Conservation (phyloP, 192 early-diverging fungal genomes). For the Coemansia sp. region DNA sequence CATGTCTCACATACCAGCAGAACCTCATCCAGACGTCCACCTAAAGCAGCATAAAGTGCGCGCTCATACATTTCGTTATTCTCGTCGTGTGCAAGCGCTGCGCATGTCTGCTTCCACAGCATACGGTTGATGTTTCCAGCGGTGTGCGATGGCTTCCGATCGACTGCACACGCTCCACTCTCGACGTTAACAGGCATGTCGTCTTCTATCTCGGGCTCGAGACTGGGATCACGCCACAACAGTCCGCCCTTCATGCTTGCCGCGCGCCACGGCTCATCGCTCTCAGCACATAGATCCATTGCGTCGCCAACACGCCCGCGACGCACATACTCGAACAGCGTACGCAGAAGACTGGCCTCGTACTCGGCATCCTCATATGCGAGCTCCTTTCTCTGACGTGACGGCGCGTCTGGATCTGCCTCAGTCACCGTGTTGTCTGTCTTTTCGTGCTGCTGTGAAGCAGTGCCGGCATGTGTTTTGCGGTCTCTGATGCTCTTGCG, state of each 20-base stretch:
- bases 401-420: constrained; percentile 40
- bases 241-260: constrained; percentile 72
- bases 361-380: constrained; percentile 43
- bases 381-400: constrained; percentile 35
- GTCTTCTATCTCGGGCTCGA: constrained; percentile 22
- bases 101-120: constrained; percentile 51
- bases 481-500: constrained; percentile 34
- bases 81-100: constrained; percentile 45
- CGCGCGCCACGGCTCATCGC: constrained; percentile 79
- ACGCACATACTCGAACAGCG: constrained; percentile 77
- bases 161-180: constrained; percentile 6
- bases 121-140: constrained; percentile 50
- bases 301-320: constrained; percentile 68
- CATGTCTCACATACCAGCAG: constrained; percentile 74
- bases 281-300: constrained; percentile 69
- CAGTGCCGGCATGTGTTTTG: not conserved
- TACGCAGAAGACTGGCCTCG: constrained; percentile 60
- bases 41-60: constrained; percentile 74
- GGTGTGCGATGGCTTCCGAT: constrained; percentile 26
- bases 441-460: not conserved
- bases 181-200: constrained; percentile 20
- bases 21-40: constrained; percentile 74
- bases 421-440: constrained; percentile 27
- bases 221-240: constrained; percentile 56
- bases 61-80: constrained; percentile 68